Base-by-base conservation (phyloP, 805 yeast species). In the Metschnikowia peoriensis region DNA sequence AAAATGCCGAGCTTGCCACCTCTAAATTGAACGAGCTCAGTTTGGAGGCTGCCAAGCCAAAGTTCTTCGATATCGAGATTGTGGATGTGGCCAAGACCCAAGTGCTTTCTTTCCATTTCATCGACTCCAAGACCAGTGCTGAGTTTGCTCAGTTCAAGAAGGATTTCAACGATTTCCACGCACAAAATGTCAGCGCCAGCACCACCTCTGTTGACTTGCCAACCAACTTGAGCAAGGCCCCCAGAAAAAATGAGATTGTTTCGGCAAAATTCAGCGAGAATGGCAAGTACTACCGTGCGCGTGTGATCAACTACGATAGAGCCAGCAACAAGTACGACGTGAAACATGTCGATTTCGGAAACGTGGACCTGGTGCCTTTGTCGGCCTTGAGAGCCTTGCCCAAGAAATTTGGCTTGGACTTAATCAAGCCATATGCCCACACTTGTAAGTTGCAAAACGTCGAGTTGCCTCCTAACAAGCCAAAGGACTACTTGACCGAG, bases 311-410 rank as follows among this genome's bases (percentile, higher is more conserved):
- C 28, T 70, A 71, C 51, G 85, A 83, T 57, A 77, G 76, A 55
- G 52, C 70, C 12, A 60, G 76, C 16, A 69, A 67, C 51, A 66
- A 67, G 49, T 81, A 68, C 61, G 78, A 76, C 49, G 84, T 86
- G 32, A 77, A 77, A 59, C 83, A 83, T 53, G 66, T 85, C 44
- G 92, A 86, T 64, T 82, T 79, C 54, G 91, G 91, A 34, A 79
- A 77, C 46, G 63, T 69, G 38, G 84, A 79, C 59, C 61, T 64
- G 32, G 82, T 83, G 9, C 55, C 77, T 11, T 61, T 73, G 39
- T 54, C 72, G 1, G 69, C 79, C 16, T 69, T 86, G 55, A 69
- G 86, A 53, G 71, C 72, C 2, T 72, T 86, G 49, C 86, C 90
- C 14, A 50, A 74, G 35, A 77, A 78, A 60, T 83, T 77, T 63